A percentile compares a stretch with the other conserved stretches of the same genome.
These are phyloP conservation scores for Aspergillus sp. DNA, from an alignment of 2,329 filamentous ascomycete genomes.

Conservation along the genomic window DNA sequence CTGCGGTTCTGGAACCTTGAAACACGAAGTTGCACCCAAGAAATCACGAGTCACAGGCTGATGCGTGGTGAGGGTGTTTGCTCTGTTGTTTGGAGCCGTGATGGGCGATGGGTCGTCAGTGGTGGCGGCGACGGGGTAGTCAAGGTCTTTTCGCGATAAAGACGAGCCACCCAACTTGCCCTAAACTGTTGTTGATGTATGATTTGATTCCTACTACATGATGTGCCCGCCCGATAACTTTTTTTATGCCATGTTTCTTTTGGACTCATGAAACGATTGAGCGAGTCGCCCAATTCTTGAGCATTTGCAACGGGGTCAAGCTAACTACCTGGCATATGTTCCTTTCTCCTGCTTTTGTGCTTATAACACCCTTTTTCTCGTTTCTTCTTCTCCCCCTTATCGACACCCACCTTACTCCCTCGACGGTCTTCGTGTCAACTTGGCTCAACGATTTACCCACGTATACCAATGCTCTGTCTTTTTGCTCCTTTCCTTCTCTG, in stretches of 20 bases:
- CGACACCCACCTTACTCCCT: slow-evolving; percentile 2
- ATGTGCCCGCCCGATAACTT: slow-evolving; percentile 25
- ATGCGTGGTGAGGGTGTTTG: slow-evolving; percentile 98
- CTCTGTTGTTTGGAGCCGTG: slow-evolving; percentile 91
- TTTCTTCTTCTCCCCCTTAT: background rate
- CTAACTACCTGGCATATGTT: slow-evolving; percentile 39
- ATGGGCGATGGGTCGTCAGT: slow-evolving; percentile 92
- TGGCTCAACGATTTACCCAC: background rate
- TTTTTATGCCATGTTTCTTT: slow-evolving; percentile 32
- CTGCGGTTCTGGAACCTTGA: slow-evolving; percentile 97
- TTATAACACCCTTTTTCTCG: slow-evolving; percentile 24
- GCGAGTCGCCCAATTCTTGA: slow-evolving; percentile 40
- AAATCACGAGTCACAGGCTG: slow-evolving; percentile 87
- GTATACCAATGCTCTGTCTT: slow-evolving; percentile 13
- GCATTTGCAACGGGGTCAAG: slow-evolving; percentile 44
- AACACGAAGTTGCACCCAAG: slow-evolving; percentile 92
- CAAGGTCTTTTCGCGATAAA: slow-evolving; percentile 72
- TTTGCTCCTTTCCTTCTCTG: slow-evolving; percentile 3
- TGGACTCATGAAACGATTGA: slow-evolving; percentile 42
- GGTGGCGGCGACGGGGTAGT: slow-evolving; percentile 94
- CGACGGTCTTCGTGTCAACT: background rate
- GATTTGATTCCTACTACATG: slow-evolving; percentile 28
- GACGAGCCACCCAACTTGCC: slow-evolving; percentile 19
- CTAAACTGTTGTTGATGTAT: slow-evolving; percentile 31
- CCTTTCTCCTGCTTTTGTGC: slow-evolving; percentile 37